Percentiles rank a stretch among this genome's conserved stretches.
Evolutionary conservation across 177 flowering plant genomes (phyloP).

Genomic region (Vitis hybrid): DNA sequence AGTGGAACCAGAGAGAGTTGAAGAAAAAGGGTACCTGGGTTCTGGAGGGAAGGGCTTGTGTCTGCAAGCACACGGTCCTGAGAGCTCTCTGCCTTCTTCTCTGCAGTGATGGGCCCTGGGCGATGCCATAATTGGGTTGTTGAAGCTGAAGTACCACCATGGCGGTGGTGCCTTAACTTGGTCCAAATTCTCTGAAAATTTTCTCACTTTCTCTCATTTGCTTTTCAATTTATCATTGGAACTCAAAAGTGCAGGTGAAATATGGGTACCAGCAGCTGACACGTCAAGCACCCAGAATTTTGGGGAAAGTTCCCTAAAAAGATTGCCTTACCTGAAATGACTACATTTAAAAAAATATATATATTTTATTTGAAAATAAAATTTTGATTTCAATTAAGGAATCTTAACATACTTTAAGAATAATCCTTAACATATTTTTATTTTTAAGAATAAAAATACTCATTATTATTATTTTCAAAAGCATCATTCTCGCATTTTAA

Average conservation of each 20-base stretch:
- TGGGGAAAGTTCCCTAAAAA: neutral
- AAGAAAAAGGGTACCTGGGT: constrained; percentile 52
- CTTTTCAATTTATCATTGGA: neutral
- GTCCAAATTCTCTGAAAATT: neutral
- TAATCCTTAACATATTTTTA: too few species aligned
- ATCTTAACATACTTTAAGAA: too few species aligned
- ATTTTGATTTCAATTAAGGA: too few species aligned
- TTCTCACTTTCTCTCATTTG: neutral
- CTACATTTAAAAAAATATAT: too few species aligned
- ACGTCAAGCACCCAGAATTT: constrained; percentile 26
- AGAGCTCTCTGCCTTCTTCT: constrained; percentile 11
- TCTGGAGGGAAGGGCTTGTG: constrained; percentile 50
- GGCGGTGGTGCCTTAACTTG: neutral
- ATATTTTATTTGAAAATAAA: too few species aligned
- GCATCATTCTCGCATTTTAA: too few species aligned
- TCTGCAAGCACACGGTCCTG: constrained; percentile 22
- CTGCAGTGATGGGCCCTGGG: constrained; percentile 18
- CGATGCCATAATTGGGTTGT: constrained; percentile 24
- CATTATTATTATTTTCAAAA: too few species aligned
- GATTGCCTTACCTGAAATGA: too few species aligned
- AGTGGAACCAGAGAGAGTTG: neutral
- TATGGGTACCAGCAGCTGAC: constrained; percentile 28
- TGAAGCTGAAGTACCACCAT: constrained; percentile 32
- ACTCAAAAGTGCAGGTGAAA: neutral
- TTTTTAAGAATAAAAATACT: too few species aligned